These are phyloP conservation scores for Amphibolis antarctica DNA, from an alignment of 106 monocot genomes.

Conservation along the genomic window DNA sequence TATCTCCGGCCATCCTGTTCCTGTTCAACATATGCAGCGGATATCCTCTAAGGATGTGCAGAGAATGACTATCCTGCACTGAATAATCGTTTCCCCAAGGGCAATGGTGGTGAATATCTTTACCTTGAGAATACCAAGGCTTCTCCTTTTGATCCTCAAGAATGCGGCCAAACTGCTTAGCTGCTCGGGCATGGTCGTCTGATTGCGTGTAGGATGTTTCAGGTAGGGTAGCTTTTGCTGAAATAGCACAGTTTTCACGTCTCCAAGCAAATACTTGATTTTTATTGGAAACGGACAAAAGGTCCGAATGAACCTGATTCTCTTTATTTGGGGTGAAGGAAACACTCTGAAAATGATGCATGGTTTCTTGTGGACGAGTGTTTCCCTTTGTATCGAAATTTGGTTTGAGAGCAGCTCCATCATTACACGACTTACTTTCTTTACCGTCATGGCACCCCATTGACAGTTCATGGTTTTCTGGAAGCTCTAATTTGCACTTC, in stretches of 20 bases:
- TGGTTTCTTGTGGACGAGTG: background rate
- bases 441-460: background rate
- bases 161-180: constrained; percentile 13
- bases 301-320: background rate
- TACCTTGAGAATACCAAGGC: constrained; percentile 2
- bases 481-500: background rate
- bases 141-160: constrained; percentile 17
- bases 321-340: background rate
- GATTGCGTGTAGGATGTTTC: background rate
- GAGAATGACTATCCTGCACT: constrained; percentile 7
- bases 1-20: constrained; percentile 12
- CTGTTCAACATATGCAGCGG: constrained; percentile 22
- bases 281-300: background rate
- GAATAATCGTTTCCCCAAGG: constrained; percentile 9
- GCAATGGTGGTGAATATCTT: constrained; percentile 13
- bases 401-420: background rate
- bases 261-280: background rate
- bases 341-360: background rate
- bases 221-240: constrained; percentile 3
- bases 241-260: background rate
- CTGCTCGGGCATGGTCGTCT: constrained; percentile 2
- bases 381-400: background rate
- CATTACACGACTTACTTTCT: background rate
- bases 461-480: background rate
- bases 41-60: constrained; percentile 33